Evolutionary conservation across 1,139 yeast genomes (phyloP).

Genomic region (Geotrichum fermentans): DNA sequence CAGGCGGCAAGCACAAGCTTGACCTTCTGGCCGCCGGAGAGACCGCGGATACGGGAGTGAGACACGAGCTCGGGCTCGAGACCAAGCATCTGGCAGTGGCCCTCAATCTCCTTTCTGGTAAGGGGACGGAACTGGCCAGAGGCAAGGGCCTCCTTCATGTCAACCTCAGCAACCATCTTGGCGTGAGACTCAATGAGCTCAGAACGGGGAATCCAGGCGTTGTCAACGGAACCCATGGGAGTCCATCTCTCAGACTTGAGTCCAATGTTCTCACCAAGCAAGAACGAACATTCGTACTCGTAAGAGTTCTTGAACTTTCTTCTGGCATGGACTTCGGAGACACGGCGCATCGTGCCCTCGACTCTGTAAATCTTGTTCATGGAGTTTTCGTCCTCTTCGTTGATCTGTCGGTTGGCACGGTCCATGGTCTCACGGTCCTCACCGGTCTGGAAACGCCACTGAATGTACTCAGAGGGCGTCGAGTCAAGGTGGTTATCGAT

Average conservation of each 20-base stretch:
- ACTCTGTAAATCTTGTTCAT: slow-evolving; percentile 99
- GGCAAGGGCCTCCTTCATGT: slow-evolving; percentile 99
- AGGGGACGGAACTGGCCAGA: slow-evolving; percentile 99
- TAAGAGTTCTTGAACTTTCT: slow-evolving; percentile 99
- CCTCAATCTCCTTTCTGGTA: slow-evolving; percentile 99
- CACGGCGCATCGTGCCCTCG: slow-evolving; percentile 98
- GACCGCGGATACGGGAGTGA: slow-evolving; percentile 99
- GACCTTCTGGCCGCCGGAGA: slow-evolving; percentile 99
- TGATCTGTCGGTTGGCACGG: slow-evolving; percentile 98
- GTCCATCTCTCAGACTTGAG: slow-evolving; percentile 99
- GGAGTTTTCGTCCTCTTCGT: slow-evolving; percentile 93
- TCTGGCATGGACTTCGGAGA: slow-evolving; percentile 91
- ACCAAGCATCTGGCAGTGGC: slow-evolving; percentile 97
- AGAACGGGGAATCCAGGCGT: slow-evolving; percentile 99
- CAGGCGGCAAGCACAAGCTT: slow-evolving; percentile 99
- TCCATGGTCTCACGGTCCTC: slow-evolving; percentile 99
- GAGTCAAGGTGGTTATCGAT: slow-evolving; percentile 97
- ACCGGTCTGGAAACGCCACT: slow-evolving; percentile 99
- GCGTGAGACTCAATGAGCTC: slow-evolving; percentile 97
- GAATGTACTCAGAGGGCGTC: slow-evolving; percentile 99
- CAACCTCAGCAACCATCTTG: slow-evolving; percentile 99
- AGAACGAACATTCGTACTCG: slow-evolving; percentile 98
- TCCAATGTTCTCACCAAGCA: slow-evolving; percentile 95
- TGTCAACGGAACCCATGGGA: slow-evolving; percentile 98
- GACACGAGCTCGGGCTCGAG: slow-evolving; percentile 98